Evolutionary conservation across 257 asterid species (phyloP).

Genomic region (Solanum chmielewskii): DNA sequence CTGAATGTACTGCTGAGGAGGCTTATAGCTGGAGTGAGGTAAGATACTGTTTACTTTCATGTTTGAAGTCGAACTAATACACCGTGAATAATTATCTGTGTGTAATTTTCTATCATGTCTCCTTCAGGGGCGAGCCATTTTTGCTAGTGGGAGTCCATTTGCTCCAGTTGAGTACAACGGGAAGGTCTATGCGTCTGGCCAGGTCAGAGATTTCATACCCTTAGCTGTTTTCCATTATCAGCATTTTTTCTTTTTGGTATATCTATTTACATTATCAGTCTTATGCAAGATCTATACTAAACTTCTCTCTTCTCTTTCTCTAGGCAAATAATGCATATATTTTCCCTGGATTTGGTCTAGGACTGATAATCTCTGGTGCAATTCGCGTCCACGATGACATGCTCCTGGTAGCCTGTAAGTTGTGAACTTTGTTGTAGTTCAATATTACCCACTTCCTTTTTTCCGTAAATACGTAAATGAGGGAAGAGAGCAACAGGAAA

Average conservation of each 20-base stretch:
- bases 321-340: conserved; percentile 90
- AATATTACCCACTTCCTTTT: neutral
- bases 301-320: neutral
- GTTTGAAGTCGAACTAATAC: neutral
- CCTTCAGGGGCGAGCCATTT: conserved; percentile 58
- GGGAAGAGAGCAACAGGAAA: neutral
- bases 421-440: neutral
- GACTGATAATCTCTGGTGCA: conserved; percentile 87
- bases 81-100: neutral
- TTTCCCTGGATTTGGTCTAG: conserved; percentile 89
- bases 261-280: neutral
- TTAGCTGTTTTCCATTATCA: neutral
- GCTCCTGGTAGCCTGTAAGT: conserved; percentile 95
- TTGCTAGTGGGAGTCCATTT: conserved; percentile 82
- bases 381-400: conserved; percentile 89
- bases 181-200: conserved; percentile 53
- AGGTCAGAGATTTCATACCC: conserved; percentile 23
- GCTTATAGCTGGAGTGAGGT: conserved; percentile 91
- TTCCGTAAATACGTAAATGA: neutral
- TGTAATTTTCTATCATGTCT: neutral
- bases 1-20: conserved; percentile 90
- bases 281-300: neutral
- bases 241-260: neutral
- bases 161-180: conserved; percentile 52
- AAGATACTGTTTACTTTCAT: neutral